Conservation (phyloP, 306 rosid species). For the Prunus campanulata region DNA sequence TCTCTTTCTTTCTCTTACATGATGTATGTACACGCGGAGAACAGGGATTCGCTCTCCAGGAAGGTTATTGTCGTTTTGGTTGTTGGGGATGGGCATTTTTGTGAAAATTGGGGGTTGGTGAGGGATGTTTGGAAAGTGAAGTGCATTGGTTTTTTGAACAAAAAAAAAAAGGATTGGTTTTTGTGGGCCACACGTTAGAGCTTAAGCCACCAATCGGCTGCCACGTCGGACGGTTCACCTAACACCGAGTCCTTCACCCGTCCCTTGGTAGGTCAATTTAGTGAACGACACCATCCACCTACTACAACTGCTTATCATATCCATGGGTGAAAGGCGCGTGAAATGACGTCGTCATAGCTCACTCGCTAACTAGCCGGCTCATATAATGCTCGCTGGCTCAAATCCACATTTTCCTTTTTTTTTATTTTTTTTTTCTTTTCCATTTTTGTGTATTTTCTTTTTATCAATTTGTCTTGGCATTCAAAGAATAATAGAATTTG, state of each 20-base stretch:
- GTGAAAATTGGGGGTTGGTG: conserved; percentile 11
- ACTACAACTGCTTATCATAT: neutral
- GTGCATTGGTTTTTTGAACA: neutral
- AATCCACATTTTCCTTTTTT: neutral
- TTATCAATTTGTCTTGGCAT: neutral
- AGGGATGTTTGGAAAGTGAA: conserved; percentile 16
- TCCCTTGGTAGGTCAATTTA: neutral
- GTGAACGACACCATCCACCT: conserved; percentile 21
- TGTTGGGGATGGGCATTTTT: neutral
- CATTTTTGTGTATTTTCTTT: neutral
- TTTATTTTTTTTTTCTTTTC: neutral
- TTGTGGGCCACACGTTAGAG: conserved; percentile 10
- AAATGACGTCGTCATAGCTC: neutral
- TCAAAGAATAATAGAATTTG: neutral
- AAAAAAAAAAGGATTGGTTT: neutral
- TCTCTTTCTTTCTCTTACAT: neutral
- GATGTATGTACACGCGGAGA: neutral
- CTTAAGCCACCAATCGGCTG: neutral
- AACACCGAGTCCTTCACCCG: neutral
- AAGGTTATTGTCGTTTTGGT: neutral
- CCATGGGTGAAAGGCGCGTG: neutral
- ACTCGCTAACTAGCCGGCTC: neutral
- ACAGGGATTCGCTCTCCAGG: neutral
- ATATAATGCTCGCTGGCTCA: neutral
- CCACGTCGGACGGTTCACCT: conserved; percentile 29